Conservation (phyloP, 1,139 yeast genomes). For the Yamadazyma atlantica region DNA sequence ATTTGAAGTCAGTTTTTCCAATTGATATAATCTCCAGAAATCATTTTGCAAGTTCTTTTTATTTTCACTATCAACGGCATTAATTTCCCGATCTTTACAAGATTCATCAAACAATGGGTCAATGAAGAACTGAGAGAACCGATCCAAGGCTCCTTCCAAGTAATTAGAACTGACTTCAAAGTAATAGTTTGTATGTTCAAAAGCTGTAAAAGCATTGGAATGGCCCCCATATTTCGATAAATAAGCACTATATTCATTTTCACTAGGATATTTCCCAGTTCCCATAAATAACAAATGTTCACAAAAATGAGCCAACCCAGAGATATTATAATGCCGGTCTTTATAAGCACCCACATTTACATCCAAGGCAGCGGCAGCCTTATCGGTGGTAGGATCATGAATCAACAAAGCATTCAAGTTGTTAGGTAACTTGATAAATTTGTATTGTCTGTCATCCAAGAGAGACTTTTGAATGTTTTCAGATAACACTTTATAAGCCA, state of each 20-base stretch:
- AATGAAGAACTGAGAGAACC: conserved; percentile 91
- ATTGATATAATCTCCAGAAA: conserved; percentile 82
- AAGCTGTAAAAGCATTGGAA: conserved; percentile 84
- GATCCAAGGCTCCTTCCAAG: conserved; percentile 83
- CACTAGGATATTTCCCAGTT: conserved; percentile 87
- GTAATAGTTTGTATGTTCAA: conserved; percentile 87
- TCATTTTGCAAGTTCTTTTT: conserved; percentile 92
- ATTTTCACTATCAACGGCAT: conserved; percentile 95
- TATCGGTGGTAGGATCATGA: conserved; percentile 82
- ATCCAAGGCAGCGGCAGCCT: conserved; percentile 89
- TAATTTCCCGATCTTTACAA: conserved; percentile 88
- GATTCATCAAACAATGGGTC: conserved; percentile 76
- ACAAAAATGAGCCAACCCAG: conserved; percentile 95
- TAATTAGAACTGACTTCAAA: conserved; percentile 79
- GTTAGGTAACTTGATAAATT: conserved; percentile 65
- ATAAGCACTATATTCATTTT: conserved; percentile 81
- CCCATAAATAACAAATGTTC: conserved; percentile 97
- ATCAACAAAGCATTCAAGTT: conserved; percentile 73
- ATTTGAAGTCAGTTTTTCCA: conserved; percentile 74
- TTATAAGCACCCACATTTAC: conserved; percentile 89
- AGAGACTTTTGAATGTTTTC: conserved; percentile 53
- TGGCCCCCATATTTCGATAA: conserved; percentile 67
- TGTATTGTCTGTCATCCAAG: conserved; percentile 73
- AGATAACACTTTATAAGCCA: conserved; percentile 8
- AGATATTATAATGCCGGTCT: conserved; percentile 64